Conservation (phyloP, 2,329 filamentous ascomycete species). For the Diplodia scrobiculata region DNA sequence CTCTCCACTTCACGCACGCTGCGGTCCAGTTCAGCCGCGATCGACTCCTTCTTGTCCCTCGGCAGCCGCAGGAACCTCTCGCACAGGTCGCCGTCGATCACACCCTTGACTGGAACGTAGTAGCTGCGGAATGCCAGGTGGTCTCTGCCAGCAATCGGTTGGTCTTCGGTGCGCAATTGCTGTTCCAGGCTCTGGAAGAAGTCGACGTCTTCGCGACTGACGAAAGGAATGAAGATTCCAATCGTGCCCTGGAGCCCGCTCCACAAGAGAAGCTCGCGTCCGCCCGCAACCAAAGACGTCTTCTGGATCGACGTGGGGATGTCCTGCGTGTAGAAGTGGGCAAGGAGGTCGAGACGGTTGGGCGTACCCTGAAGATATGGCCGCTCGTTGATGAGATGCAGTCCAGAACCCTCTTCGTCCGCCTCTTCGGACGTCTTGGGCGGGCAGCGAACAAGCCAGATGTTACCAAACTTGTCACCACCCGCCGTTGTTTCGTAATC, state of each 20-base stretch:
- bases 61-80: slow-evolving; percentile 84
- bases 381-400: slow-evolving; percentile 87
- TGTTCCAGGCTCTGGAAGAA: slow-evolving; percentile 96
- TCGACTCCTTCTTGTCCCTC: slow-evolving; percentile 90
- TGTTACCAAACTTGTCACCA: slow-evolving; percentile 95
- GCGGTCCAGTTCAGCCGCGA: slow-evolving; percentile 88
- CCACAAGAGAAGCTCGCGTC: slow-evolving; percentile 90
- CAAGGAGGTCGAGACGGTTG: slow-evolving; percentile 79
- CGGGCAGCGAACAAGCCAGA: slow-evolving; percentile 89
- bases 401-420: slow-evolving; percentile 86
- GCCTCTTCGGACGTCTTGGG: slow-evolving; percentile 83
- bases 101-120: slow-evolving; percentile 93
- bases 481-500: slow-evolving; percentile 96
- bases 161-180: slow-evolving; percentile 78
- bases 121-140: slow-evolving; percentile 95
- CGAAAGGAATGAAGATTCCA: slow-evolving; percentile 88
- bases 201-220: slow-evolving; percentile 88
- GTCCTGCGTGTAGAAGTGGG: slow-evolving; percentile 88
- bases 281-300: slow-evolving; percentile 84
- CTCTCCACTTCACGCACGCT: slow-evolving; percentile 92
- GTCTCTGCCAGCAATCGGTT: slow-evolving; percentile 86
- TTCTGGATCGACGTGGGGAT: slow-evolving; percentile 89
- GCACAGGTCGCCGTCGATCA: slow-evolving; percentile 95
- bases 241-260: slow-evolving; percentile 92
- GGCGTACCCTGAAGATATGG: slow-evolving; percentile 87